Base-by-base conservation (phyloP, 306 rosid genomes). In the Chamaecrista fasciculata region DNA sequence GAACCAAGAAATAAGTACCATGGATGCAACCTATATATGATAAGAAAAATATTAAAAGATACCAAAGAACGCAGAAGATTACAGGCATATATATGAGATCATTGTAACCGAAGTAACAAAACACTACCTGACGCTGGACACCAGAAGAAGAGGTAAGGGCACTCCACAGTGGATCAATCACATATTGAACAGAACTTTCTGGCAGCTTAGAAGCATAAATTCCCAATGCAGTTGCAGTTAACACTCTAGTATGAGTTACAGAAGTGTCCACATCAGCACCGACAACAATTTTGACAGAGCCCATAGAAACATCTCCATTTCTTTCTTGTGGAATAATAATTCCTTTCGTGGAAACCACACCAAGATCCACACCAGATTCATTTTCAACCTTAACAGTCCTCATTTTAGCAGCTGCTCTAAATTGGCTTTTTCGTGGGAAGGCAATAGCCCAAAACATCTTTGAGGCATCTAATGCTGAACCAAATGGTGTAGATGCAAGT, bases 401-500 rank as follows among this genome's bases (percentile, higher is more conserved):
- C 95, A 90, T 90, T 86, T 94, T 94, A 69, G 98, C 98, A 37
- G 98, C 98, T 12, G 98, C 98, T 86, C 87, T 94, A 72, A 81
- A 74, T 78, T 90, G 98, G 80, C 97, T 90, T 84, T 78, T 94
- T 58, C 94, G 84, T n/a, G 98, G 97, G 64, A 94, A 80, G 20
- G 98, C 86, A 78, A 81, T 91, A 40, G 98, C 97, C 97, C 95
- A 94, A 78, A 85, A 94, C 92, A 94, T 88, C 80, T 94, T 90
- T 71, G 97, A 80, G 64, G 90, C 77, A 81, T 94, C 98, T 25
- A 90, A 84, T 11, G 81, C 83, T 42, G 97, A 85, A 75, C 98
- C 98, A 84, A 86, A 94, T 12, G 98, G 85, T 23, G 98, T 88
- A 63, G 88, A 84, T 53, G 96, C 96, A 77, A 94, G 95, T 74